Evolutionary conservation across 2,329 filamentous ascomycete species (phyloP).

Genomic region (Venturia nashicola): DNA sequence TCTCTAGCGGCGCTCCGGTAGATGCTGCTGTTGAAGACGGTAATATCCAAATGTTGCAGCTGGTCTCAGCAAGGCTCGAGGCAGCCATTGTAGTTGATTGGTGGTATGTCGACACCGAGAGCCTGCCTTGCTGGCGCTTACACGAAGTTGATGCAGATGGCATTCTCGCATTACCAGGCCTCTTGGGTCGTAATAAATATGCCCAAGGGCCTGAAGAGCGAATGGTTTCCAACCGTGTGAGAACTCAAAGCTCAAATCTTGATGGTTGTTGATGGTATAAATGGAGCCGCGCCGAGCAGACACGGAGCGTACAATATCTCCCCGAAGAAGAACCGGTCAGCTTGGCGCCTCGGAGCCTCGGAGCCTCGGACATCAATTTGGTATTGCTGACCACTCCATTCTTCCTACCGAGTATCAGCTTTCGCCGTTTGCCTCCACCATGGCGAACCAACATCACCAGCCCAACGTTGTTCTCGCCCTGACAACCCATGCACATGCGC

Average conservation of each 20-base stretch:
- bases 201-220: background rate
- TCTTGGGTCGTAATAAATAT: background rate
- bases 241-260: background rate
- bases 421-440: background rate
- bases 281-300: too few relatives aligned
- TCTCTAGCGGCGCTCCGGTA: constrained; percentile 30
- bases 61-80: too few relatives aligned
- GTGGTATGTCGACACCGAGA: too few relatives aligned
- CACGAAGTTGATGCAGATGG: background rate
- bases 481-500: constrained; percentile 13
- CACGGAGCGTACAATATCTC: background rate
- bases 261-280: background rate
- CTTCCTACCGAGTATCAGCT: too few relatives aligned
- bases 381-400: background rate
- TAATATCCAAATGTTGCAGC: constrained; percentile 11
- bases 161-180: background rate
- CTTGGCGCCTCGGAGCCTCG: background rate
- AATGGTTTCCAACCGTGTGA: background rate
- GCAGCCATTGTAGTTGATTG: too few relatives aligned
- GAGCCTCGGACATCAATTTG: too few relatives aligned
- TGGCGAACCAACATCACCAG: background rate
- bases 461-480: constrained; percentile 10
- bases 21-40: constrained; percentile 25
- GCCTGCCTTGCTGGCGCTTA: too few relatives aligned
- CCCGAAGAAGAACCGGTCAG: background rate